A percentile compares a stretch with the other conserved stretches of the same genome.
phyloP scores from a whole-genome alignment of 768 basidiomycete genomes.

The Rhizopogon roseolus region DNA sequence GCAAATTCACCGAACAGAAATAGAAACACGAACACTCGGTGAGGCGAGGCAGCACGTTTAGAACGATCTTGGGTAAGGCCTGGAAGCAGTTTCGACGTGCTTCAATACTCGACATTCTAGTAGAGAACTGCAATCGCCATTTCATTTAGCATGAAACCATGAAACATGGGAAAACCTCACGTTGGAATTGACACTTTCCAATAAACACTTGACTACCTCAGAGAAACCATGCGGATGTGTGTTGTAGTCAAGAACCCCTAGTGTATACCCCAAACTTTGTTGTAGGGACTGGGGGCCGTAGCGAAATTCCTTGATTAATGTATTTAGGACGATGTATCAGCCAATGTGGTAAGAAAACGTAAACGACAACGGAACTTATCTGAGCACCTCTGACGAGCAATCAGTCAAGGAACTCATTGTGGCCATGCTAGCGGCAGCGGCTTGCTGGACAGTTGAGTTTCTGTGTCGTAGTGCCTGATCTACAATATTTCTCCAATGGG shows the following conservation, averaged over 20 bases:
- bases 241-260: constrained; percentile 68
- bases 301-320: constrained; percentile 61
- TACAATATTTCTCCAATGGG: constrained; percentile 65
- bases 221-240: constrained; percentile 47
- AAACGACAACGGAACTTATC: constrained; percentile 50
- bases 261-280: constrained; percentile 66
- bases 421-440: constrained; percentile 67
- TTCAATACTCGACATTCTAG: constrained; percentile 45
- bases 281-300: constrained; percentile 50
- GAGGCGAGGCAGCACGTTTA: constrained; percentile 38
- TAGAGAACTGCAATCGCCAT: constrained; percentile 24
- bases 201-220: constrained; percentile 52
- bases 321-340: constrained; percentile 27
- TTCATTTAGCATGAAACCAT: constrained; percentile 14
- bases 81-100: constrained; percentile 51
- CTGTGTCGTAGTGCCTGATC: constrained; percentile 72
- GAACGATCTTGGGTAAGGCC: constrained; percentile 44
- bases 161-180: constrained; percentile 32
- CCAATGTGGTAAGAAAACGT: constrained; percentile 9
- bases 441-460: constrained; percentile 61
- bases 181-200: constrained; percentile 51
- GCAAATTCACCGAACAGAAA: constrained; percentile 4
- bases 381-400: constrained; percentile 57
- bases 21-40: constrained; percentile 36
- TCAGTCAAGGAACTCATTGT: constrained; percentile 66